Evolutionary conservation across 495 filamentous ascomycete species (phyloP), one percentile per base, ranked within the genome.

Genomic region (Penicillium dipodomyicola): DNA sequence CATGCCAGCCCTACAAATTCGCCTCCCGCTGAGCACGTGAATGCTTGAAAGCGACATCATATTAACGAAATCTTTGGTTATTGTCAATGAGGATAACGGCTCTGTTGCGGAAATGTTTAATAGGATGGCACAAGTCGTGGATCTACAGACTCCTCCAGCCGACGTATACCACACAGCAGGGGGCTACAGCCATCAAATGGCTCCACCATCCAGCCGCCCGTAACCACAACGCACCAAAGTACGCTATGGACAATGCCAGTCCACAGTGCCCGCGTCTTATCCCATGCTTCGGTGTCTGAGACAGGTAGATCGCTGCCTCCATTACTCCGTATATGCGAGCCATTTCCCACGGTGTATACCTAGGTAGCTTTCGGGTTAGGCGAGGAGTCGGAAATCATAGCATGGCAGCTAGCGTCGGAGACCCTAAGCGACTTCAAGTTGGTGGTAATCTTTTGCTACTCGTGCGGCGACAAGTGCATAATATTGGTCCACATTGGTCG

Each of bases 21-120:
- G 46, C 86, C 85, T 49, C 42, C 20, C 27, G 51, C 32, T 17
- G 45, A 52, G 48, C 49, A n/a, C 52, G 55, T 55, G 56, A 61
- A 35, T 63, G 33, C 32, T 9, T 25, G 46, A 67, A 64, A 30
- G 47, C 52, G 25, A 67, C 53, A 59, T 67, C 60, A 61, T 66
- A 65, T 54, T 64, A 54, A 42, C 60, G 52, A 49, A 57, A 64
- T 41, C 64, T 61, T 23, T 39, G 20, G 29, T 70, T 67, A 41
- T 65, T 58, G 54, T 60, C 50, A 12, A 56, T 53, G 22, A 67
- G 52, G 14, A 68, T 55, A 27, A 65, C 40, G 43, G 46, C 59
- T 27, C 63, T 61, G 43, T 44, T 30, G 14, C 61, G 47, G 35
- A 68, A 65, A 39, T 64, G 57, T 23, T 62, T 62, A 5, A 58